Evolutionary conservation across 2,329 filamentous ascomycete species (phyloP).

Genomic region (Neoscytalidium dimidiatum): DNA sequence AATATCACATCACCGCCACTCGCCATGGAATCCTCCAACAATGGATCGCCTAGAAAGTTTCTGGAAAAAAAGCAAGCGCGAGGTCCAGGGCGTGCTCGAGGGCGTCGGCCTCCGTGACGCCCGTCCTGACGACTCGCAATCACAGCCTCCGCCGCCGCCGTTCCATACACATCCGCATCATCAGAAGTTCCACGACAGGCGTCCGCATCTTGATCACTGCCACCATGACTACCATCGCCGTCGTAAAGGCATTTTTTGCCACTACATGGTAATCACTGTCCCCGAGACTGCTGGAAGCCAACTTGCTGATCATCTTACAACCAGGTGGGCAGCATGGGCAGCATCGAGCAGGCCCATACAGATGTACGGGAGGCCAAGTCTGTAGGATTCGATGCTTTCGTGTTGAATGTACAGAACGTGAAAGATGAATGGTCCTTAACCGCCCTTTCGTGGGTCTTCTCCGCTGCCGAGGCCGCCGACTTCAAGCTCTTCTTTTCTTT

Average conservation of each 20-base stretch:
- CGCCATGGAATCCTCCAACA: not conserved
- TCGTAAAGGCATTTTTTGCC: slow-evolving; percentile 12
- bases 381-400: slow-evolving; percentile 25
- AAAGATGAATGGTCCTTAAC: slow-evolving; percentile 28
- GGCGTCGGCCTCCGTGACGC: slow-evolving; percentile 4
- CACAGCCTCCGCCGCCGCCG: not conserved
- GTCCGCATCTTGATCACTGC: not conserved
- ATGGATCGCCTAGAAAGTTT: slow-evolving; percentile 9
- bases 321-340: slow-evolving; percentile 17
- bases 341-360: slow-evolving; percentile 14
- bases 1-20: not conserved
- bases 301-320: not conserved
- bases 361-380: slow-evolving; percentile 32
- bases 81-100: slow-evolving; percentile 6
- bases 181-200: slow-evolving; percentile 2
- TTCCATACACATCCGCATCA: not conserved
- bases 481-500: slow-evolving; percentile 43
- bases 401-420: slow-evolving; percentile 26
- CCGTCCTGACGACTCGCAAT: not conserved
- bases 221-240: slow-evolving; percentile 11
- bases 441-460: slow-evolving; percentile 34
- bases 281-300: not conserved
- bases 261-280: slow-evolving; percentile 7
- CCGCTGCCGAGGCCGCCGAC: slow-evolving; percentile 28
- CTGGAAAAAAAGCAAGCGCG: slow-evolving; percentile 14